These are phyloP conservation scores for Ramaria sp. DNA, from an alignment of 768 basidiomycete species.

Conservation along the genomic window DNA sequence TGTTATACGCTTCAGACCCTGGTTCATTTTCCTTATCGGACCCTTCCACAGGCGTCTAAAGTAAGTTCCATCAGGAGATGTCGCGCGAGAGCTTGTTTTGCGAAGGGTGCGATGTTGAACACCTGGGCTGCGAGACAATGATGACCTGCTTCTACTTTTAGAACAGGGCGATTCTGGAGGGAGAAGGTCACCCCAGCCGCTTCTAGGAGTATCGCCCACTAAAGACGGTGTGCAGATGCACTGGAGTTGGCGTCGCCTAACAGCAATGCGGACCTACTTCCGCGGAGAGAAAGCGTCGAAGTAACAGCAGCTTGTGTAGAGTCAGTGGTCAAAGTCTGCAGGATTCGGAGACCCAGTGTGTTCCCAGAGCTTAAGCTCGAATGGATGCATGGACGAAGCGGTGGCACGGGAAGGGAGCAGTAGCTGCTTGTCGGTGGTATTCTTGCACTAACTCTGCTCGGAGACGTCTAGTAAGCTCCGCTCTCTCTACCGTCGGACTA, in stretches of 20 bases:
- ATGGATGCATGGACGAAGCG: neutral
- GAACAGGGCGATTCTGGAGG: slow-evolving; percentile 1
- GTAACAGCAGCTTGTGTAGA: slow-evolving; percentile 33
- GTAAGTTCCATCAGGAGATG: slow-evolving; percentile 25
- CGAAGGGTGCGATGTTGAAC: slow-evolving; percentile 41
- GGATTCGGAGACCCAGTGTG: neutral
- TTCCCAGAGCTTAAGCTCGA: neutral
- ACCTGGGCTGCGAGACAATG: slow-evolving; percentile 23
- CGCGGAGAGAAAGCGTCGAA: slow-evolving; percentile 41
- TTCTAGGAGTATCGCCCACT: neutral
- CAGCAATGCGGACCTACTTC: slow-evolving; percentile 44
- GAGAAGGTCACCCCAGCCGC: too few species aligned
- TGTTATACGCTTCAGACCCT: slow-evolving; percentile 20
- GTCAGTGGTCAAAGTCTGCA: neutral
- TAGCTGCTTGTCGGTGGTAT: slow-evolving; percentile 6
- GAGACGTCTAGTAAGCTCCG: slow-evolving; percentile 34
- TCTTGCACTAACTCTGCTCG: slow-evolving; percentile 12
- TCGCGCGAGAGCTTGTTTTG: slow-evolving; percentile 22
- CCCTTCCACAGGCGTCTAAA: slow-evolving; percentile 24
- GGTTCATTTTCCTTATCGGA: too few species aligned
- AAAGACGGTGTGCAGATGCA: neutral
- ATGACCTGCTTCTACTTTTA: neutral
- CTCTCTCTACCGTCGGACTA: slow-evolving; percentile 28
- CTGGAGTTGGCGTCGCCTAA: slow-evolving; percentile 22
- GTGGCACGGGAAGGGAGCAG: neutral